Evolutionary conservation across 2,329 filamentous ascomycete species (phyloP).

Genomic region (Arthrobotrys conoides): DNA sequence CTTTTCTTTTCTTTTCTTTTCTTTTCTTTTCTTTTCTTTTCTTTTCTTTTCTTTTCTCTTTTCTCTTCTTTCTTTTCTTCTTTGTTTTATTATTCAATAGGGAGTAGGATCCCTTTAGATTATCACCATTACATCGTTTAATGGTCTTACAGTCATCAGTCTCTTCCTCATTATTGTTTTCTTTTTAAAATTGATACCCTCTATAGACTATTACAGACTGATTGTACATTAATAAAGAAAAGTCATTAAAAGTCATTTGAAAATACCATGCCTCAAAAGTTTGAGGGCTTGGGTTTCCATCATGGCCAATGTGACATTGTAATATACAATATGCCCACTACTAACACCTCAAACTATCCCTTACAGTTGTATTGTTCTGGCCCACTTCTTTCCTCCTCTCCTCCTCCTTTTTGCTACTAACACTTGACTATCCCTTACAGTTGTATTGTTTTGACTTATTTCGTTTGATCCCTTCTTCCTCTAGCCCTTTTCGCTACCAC

Average conservation of each 20-base stretch:
- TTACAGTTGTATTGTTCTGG: neutral
- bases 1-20: slow-evolving; percentile 17
- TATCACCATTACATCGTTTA: neutral
- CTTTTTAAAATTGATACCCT: slow-evolving; percentile 15
- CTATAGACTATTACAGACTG: neutral
- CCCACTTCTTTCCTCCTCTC: neutral
- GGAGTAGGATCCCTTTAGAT: neutral
- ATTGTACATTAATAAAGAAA: neutral
- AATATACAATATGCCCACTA: neutral
- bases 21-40: neutral
- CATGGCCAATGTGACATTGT: neutral
- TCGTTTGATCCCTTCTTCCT: too few relatives aligned
- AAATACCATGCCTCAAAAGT: slow-evolving; percentile 14
- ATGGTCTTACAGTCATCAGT: neutral
- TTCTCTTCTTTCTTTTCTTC: slow-evolving; percentile 15
- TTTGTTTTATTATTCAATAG: neutral
- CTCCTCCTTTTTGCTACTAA: too few relatives aligned
- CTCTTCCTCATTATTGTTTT: neutral
- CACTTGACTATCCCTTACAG: too few relatives aligned
- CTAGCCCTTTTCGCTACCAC: too few relatives aligned
- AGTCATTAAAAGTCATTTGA: slow-evolving; percentile 26
- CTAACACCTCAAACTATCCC: neutral
- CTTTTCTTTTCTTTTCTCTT: too few relatives aligned
- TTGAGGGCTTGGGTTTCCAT: slow-evolving; percentile 7
- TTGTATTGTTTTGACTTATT: too few relatives aligned